Evolutionary conservation across 75 land plant species (phyloP).

Genomic region (Cryptomeria japonica): DNA sequence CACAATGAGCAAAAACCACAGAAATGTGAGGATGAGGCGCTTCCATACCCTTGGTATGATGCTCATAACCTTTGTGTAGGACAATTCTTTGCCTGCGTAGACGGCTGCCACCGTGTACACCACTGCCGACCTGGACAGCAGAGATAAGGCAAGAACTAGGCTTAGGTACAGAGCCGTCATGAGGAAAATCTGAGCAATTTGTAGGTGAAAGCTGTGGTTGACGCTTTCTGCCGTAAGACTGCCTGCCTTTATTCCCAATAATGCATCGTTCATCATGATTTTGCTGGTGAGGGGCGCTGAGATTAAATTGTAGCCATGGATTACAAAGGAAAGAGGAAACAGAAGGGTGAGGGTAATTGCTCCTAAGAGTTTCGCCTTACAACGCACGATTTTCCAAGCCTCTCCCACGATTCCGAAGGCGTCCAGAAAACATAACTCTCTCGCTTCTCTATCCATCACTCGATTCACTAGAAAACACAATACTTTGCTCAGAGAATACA

Average conservation of each 20-base stretch:
- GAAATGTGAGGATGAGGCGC: too few species aligned
- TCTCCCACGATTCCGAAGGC: conserved; percentile 51
- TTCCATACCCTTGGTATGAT: too few species aligned
- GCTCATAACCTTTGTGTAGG: too few species aligned
- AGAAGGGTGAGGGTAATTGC: conserved; percentile 45
- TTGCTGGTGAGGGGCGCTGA: conserved; percentile 35
- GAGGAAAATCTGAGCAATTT: conserved; percentile 26
- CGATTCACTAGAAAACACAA: too few species aligned
- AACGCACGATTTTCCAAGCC: conserved; percentile 38
- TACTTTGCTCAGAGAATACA: too few species aligned
- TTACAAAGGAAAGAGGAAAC: conserved; percentile 57
- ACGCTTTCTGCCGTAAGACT: conserved; percentile 17
- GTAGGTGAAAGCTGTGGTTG: conserved; percentile 14
- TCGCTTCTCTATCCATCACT: conserved; percentile 51
- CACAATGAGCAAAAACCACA: too few species aligned
- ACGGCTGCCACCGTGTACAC: too few species aligned
- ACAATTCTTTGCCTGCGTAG: too few species aligned
- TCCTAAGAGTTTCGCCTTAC: conserved; percentile 32
- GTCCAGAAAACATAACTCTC: conserved; percentile 57
- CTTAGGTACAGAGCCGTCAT: conserved; percentile 7
- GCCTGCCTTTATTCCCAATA: conserved; percentile 11
- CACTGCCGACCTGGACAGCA: too few species aligned
- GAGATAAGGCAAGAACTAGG: too few species aligned
- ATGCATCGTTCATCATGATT: conserved; percentile 31
- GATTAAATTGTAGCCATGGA: conserved; percentile 40